Percentiles rank a stretch among this genome's conserved stretches.
Conservation (phyloP, 2,329 filamentous ascomycete genomes). For the Bipolaris zeicola region DNA sequence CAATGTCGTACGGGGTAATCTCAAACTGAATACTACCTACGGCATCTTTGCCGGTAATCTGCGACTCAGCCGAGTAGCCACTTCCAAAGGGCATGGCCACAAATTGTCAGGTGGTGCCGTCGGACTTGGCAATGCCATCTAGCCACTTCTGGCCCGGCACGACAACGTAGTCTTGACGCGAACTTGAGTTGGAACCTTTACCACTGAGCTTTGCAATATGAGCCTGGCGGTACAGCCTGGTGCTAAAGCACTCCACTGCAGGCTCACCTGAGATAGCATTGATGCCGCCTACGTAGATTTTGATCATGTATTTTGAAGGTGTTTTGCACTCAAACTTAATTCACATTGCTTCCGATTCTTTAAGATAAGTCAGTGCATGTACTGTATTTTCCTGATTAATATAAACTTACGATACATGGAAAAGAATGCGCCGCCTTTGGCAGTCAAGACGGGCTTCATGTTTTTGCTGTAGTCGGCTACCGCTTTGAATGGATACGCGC, state of each 20-base stretch:
- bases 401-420: conserved; percentile 56
- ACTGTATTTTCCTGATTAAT: neutral
- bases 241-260: neutral
- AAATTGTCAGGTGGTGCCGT: conserved; percentile 55
- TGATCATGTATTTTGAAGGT: conserved; percentile 43
- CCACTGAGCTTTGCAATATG: neutral
- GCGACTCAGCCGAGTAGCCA: conserved; percentile 55
- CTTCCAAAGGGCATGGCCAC: conserved; percentile 53
- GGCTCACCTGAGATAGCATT: conserved; percentile 52
- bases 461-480: conserved; percentile 29
- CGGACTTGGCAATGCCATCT: conserved; percentile 48
- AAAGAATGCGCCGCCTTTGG: conserved; percentile 54
- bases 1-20: conserved; percentile 37
- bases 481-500: conserved; percentile 17
- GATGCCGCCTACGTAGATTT: conserved; percentile 50
- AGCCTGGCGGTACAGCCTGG: conserved; percentile 3
- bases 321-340: conserved; percentile 38
- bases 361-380: neutral
- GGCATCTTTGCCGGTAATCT: conserved; percentile 52
- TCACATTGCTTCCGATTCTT: conserved; percentile 53
- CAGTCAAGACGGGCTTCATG: conserved; percentile 44
- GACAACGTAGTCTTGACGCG: conserved; percentile 53
- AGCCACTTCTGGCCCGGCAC: conserved; percentile 50
- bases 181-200: neutral
- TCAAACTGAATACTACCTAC: conserved; percentile 55